Percentiles rank a stretch among this genome's conserved stretches.
Conservation (phyloP, 306 rosid species). For the Lathyrus oleraceus region DNA sequence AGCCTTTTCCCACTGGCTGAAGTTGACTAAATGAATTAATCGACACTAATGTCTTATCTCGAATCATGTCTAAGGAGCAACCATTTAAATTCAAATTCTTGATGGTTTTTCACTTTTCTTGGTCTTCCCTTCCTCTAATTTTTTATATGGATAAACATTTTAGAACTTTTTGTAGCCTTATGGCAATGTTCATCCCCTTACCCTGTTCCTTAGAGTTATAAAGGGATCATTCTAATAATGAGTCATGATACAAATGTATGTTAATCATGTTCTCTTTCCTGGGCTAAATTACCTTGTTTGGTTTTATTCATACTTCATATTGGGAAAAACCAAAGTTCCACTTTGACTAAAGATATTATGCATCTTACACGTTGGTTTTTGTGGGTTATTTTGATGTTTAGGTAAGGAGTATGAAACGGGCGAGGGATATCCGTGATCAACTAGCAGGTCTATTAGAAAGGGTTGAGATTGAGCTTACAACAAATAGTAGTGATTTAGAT, state of each 20-base stretch:
- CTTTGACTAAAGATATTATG: neutral
- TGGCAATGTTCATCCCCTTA: constrained; percentile 1
- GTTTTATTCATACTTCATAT: constrained; percentile 5
- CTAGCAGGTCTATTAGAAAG: constrained; percentile 90
- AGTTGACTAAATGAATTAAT: neutral
- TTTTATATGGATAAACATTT: no score
- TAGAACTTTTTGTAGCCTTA: neutral
- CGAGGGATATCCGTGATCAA: constrained; percentile 93
- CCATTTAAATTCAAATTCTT: neutral
- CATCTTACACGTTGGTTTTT: neutral
- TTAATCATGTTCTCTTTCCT: constrained; percentile 9
- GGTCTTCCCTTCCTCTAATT: neutral
- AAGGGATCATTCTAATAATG: neutral
- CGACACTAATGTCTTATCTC: neutral
- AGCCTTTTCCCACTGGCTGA: neutral
- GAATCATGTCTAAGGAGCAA: neutral
- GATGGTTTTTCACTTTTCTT: neutral
- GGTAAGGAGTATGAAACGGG: constrained; percentile 99
- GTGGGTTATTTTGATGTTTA: constrained; percentile 32
- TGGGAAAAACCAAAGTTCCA: neutral
- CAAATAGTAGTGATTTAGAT: constrained; percentile 65
- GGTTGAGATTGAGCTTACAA: constrained; percentile 80
- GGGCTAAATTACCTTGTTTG: neutral
- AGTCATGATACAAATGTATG: constrained; percentile 7
- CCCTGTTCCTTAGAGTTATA: neutral